phyloP scores from a whole-genome alignment of 2,329 filamentous ascomycete genomes.

The Claviceps maximensis region DNA sequence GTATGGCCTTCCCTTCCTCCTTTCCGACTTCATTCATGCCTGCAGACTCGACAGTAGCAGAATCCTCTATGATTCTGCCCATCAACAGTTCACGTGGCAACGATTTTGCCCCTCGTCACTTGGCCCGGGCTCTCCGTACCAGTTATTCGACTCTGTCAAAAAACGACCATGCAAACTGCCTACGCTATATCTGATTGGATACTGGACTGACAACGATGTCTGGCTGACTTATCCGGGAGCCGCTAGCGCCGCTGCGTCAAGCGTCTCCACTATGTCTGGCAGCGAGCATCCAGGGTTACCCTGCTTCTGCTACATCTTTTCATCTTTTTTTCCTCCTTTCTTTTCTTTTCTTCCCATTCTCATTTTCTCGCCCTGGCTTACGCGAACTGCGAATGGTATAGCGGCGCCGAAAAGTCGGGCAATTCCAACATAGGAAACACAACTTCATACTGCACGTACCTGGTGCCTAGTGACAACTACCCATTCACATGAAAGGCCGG shows the following conservation, averaged over 20 bases:
- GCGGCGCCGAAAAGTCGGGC: background rate
- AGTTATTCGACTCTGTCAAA: background rate
- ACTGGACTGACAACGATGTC: background rate
- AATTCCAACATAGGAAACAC: background rate
- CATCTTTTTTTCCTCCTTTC: background rate
- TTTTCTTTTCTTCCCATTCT: background rate
- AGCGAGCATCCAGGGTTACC: background rate
- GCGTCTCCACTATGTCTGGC: background rate
- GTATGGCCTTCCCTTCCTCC: background rate
- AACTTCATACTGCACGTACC: background rate
- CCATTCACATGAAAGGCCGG: background rate
- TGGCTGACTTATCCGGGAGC: background rate
- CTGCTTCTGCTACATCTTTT: background rate
- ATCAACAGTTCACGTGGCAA: background rate
- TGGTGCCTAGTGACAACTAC: background rate
- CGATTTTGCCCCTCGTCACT: background rate
- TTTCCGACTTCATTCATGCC: background rate
- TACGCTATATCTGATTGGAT: background rate
- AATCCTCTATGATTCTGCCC: background rate
- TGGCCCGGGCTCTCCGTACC: background rate
- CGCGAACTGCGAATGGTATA: background rate
- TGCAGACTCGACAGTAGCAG: background rate
- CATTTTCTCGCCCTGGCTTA: background rate
- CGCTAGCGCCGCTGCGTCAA: background rate
- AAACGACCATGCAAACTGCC: background rate